These are phyloP conservation scores for Fusarium odoratissimum DNA, from an alignment of 2,329 filamentous ascomycete genomes.

Conservation along the genomic window DNA sequence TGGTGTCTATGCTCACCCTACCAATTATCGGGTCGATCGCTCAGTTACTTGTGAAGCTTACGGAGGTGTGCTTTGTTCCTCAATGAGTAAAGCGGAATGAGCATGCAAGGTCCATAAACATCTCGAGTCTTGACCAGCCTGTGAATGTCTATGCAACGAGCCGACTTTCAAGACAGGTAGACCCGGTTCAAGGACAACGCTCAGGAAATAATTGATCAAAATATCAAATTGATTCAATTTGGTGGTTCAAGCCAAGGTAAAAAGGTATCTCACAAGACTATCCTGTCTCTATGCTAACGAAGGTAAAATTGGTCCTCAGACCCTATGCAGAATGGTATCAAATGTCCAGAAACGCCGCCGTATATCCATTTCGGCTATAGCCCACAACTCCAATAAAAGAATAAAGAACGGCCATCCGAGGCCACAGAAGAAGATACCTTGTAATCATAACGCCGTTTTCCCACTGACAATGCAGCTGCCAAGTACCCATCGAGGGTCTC, in stretches of 20 bases:
- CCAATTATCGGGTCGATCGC: not conserved
- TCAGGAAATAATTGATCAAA: not conserved
- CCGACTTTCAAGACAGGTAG: not conserved
- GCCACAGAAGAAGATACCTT: constrained; percentile 9
- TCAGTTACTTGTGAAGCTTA: not conserved
- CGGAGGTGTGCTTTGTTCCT: not conserved
- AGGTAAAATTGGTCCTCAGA: constrained; percentile 33
- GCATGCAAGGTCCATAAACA: not conserved
- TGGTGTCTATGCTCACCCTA: not conserved
- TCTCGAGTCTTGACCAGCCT: not conserved
- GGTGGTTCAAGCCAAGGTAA: constrained; percentile 4
- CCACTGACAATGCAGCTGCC: constrained; percentile 15
- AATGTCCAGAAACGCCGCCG: constrained; percentile 39
- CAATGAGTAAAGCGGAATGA: not conserved
- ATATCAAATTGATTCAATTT: constrained; percentile 25
- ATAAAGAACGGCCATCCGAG: constrained; percentile 11
- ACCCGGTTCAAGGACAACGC: not conserved
- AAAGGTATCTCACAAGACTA: constrained; percentile 28
- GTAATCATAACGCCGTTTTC: constrained; percentile 21
- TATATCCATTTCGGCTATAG: constrained; percentile 23
- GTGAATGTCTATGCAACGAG: not conserved
- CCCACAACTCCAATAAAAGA: constrained; percentile 32
- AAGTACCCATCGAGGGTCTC: constrained; percentile 22
- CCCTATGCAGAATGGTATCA: constrained; percentile 45
- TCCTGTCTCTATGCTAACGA: constrained; percentile 31